Evolutionary conservation across 2,329 filamentous ascomycete genomes (phyloP), one percentile per base, ranked within the genome.

Genomic region (Ophiostoma sp.): DNA sequence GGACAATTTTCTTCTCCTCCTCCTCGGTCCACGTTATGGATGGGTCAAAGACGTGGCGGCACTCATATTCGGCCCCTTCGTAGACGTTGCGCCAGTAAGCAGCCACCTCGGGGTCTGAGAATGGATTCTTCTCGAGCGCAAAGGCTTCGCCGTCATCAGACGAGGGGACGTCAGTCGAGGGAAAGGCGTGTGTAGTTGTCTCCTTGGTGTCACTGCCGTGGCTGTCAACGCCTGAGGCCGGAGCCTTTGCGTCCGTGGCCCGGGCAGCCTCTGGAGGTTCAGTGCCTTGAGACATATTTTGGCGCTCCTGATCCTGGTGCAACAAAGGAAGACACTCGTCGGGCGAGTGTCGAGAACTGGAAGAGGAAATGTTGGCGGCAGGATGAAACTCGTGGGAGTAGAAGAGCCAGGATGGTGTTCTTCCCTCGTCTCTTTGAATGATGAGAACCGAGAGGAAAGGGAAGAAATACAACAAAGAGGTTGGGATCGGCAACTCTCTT

Each of bases 11-110:
- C 75, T 80, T 82, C 77, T 89, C 87, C 74, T 89, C 87, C 66
- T 82, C 80, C 11, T 80, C 77, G 2, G 83, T 83, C 87, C 87
- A 89, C 60, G 82, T 79, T 62, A 83, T 85, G 1, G 79, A 76
- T 0, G 86, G 86, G 73, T 89, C 86, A 75, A 84, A 89, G 67
- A 86, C 81, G 76, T 89, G 86, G 8, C 81, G 77, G 3, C 86
- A 85, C 74, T 89, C 87, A 74, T 87, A 89, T 6, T 77, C 77
- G 2, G 77, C 76, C 1, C 76, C 72, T 2, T 80, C 76, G 69
- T 80, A 80, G 20, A 77, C 75, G 1, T 74, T 36, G n/a, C 73
- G 74, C 78, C 79, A 80, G 66, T 77, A 76, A 2, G 73, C 73
- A 0, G 78, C 78, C 0, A 75, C 74, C 4, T 72, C 73, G 0